phyloP scores from a whole-genome alignment of 768 basidiomycete species.

The Mycena rebaudengoi region DNA sequence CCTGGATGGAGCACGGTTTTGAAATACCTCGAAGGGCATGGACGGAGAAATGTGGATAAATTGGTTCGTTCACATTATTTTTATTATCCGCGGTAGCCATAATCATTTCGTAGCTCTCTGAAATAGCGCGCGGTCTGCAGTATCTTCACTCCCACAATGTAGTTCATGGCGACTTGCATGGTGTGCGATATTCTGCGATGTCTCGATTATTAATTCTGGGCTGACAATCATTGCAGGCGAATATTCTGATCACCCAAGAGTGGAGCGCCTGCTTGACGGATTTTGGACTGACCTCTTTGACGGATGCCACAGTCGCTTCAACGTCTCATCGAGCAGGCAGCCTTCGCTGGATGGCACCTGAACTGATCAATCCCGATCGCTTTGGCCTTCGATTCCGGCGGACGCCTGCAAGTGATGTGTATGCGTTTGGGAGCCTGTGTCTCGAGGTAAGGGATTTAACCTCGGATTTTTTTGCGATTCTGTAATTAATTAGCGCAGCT shows the following conservation, averaged over 20 bases:
- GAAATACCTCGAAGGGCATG: slow-evolving; percentile 29
- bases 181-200: slow-evolving; percentile 4
- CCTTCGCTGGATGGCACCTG: slow-evolving; percentile 47
- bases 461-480: too few species aligned
- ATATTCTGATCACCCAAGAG: slow-evolving; percentile 41
- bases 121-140: slow-evolving; percentile 32
- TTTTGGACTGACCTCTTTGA: slow-evolving; percentile 42
- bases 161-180: slow-evolving; percentile 31
- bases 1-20: slow-evolving; percentile 39
- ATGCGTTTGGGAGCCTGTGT: not conserved
- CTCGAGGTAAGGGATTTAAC: not conserved
- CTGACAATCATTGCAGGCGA: slow-evolving; percentile 23
- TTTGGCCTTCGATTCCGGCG: not conserved
- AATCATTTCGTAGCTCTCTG: too few species aligned
- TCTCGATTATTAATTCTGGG: not conserved
- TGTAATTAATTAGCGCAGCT: not conserved
- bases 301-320: slow-evolving; percentile 36
- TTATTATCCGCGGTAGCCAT: too few species aligned
- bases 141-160: slow-evolving; percentile 31
- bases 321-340: slow-evolving; percentile 37
- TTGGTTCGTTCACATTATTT: slow-evolving; percentile 8
- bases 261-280: slow-evolving; percentile 43
- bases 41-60: slow-evolving; percentile 28
- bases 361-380: slow-evolving; percentile 29
- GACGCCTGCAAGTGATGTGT: not conserved